Conservation (phyloP, 768 basidiomycete genomes). For the Kwoniella mangroviensis region DNA sequence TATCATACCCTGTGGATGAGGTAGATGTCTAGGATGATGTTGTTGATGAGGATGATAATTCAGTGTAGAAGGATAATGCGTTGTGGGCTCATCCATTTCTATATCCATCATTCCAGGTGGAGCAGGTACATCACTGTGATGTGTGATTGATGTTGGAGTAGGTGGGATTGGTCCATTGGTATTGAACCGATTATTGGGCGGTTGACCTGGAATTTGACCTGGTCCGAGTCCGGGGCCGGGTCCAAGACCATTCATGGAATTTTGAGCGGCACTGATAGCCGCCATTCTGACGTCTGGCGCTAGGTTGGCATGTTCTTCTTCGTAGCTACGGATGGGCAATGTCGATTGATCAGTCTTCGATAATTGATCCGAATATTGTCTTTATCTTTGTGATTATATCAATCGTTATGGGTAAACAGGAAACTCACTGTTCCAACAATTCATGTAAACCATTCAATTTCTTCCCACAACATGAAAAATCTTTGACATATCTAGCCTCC, state of each 20-base stretch:
- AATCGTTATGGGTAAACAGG: not conserved
- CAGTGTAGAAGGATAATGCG: slow-evolving; percentile 13
- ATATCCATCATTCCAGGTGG: slow-evolving; percentile 58
- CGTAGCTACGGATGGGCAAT: slow-evolving; percentile 40
- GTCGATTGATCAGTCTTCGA: slow-evolving; percentile 9
- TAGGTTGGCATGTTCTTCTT: slow-evolving; percentile 56
- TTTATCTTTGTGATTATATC: too few relatives aligned
- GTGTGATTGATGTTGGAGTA: slow-evolving; percentile 18
- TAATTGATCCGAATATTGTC: too few relatives aligned
- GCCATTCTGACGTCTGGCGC: slow-evolving; percentile 48
- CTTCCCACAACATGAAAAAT: slow-evolving; percentile 55
- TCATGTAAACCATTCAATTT: slow-evolving; percentile 55
- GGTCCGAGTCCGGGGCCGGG: slow-evolving; percentile 3
- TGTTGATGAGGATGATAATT: slow-evolving; percentile 14
- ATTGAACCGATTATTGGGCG: too few relatives aligned
- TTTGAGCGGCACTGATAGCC: slow-evolving; percentile 38
- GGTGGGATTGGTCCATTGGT: slow-evolving; percentile 14
- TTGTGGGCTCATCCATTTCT: slow-evolving; percentile 53
- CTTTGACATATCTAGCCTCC: slow-evolving; percentile 53
- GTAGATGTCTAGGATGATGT: slow-evolving; percentile 9
- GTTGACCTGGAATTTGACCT: slow-evolving; percentile 10
- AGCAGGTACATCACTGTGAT: slow-evolving; percentile 42
- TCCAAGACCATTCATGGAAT: slow-evolving; percentile 18
- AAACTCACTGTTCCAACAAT: slow-evolving; percentile 56
- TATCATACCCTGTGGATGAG: not conserved